Base-by-base conservation (phyloP, 805 yeast species). In the Pichia eremophila region DNA sequence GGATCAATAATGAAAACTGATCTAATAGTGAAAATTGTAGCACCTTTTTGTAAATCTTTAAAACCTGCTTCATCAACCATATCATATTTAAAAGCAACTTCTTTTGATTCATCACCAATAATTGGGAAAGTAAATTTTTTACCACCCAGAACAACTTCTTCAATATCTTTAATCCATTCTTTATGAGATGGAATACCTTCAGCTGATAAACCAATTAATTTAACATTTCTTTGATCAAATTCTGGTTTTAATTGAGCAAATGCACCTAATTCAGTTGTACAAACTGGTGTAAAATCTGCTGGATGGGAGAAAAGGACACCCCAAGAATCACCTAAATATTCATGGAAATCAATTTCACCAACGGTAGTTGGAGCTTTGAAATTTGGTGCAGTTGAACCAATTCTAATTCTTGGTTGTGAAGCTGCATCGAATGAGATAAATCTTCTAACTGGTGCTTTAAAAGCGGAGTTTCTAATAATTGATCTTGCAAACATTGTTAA, bases 211-310 rank as follows among this genome's bases (percentile, higher is more conserved):
- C 96, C 97, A 67, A 89, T 84, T 68, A 89, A 76, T 73, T 89
- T 88, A 64, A 83, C 85, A 63, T 79, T 79, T 74, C 96, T 81
- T 69, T 83, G 74, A 62, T 82, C 80, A 61, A 89, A 89, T 67
- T 89, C 96, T 47, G 89, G 87, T 72, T 87, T 85, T 69, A 88
- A 78, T 59, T 81, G 77, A 54, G 96, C 89, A 61, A 89, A 90
- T 19, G 95, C 96, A 57, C 96, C 96, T 63, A 89, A 76, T 73
- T 89, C 97, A 48, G 96, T 89, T 61, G 96, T 90, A 70, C 97
- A 89, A 47, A 89, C 96, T 43, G 97, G 97, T 18, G 97, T 89
- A 75, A 87, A 90, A 68, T 89, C 97, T 47, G 89, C 96, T 53
- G 97, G 97, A 68, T 89, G 97, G 27, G 95, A 85, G 71, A 89